These are phyloP conservation scores for Hypocreales sp. DNA, from an alignment of 2,329 filamentous ascomycete species.

Conservation along the genomic window DNA sequence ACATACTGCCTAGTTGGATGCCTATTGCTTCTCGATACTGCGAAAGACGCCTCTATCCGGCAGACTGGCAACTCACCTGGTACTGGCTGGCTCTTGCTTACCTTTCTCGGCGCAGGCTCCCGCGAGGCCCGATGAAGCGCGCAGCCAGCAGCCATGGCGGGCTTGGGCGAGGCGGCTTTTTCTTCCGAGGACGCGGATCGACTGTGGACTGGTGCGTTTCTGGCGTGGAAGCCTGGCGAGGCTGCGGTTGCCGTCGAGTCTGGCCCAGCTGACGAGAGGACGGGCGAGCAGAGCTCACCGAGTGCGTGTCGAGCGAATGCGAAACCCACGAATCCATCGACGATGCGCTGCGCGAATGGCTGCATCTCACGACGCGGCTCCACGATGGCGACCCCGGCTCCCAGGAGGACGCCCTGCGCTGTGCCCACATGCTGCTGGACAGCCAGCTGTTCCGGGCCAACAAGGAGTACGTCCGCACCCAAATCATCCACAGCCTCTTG, in stretches of 20 bases:
- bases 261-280: too few species aligned
- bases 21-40: too few species aligned
- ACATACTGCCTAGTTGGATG: too few species aligned
- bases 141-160: constrained; percentile 29
- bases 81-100: too few species aligned
- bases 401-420: constrained; percentile 67
- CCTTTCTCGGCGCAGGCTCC: too few species aligned
- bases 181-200: constrained; percentile 66
- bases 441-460: constrained; percentile 61
- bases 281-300: constrained; percentile 25
- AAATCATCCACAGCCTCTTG: constrained; percentile 75
- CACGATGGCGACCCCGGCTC: constrained; percentile 61
- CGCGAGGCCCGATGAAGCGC: constrained; percentile 17
- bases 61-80: too few species aligned
- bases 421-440: constrained; percentile 62
- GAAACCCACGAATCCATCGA: constrained; percentile 51
- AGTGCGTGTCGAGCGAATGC: constrained; percentile 30
- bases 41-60: too few species aligned
- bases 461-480: constrained; percentile 74
- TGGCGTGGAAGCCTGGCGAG: too few species aligned
- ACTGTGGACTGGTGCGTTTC: constrained; percentile 66
- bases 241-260: too few species aligned
- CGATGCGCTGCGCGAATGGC: constrained; percentile 69
- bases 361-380: constrained; percentile 61
- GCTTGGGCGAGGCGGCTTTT: constrained; percentile 47